Base-by-base conservation (phyloP, 441 rosid genomes). In the Macaranga tanarius region DNA sequence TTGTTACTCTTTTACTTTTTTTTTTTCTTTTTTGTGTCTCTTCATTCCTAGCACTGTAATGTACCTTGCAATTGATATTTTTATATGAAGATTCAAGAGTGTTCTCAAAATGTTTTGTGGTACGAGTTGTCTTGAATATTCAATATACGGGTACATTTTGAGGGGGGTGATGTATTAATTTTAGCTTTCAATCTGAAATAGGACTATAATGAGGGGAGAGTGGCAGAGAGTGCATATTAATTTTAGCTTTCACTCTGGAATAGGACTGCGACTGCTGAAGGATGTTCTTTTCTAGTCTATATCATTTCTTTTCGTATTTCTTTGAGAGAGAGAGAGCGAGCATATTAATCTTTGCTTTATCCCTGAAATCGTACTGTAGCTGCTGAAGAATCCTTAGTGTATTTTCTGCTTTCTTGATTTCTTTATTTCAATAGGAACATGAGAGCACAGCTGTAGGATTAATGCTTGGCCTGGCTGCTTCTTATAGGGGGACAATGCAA, bases 381-480 rank as follows among this genome's bases (percentile, higher is more conserved):
- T 34, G 38, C 38, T 34, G 38, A 34, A 34, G 38, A 34, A 34
- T 68, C 42, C 73, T 74, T 62, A 75, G 67, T 56, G 23, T 47
- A 23, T 71, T 52, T 67, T 56, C 51, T 63, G 64, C 69, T 31
- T 64, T 61, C 17, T 67, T 63, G 54, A 51, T 72, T 66, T 62
- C 62, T 73, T 79, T 62, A 65, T 71, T 75, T 61, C 69, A 47
- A 67, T 72, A 96, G 99, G 94, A 88, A 79, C 98, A 96, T 84
- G 99, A 96, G 79, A 85, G 89, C 86, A 96, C 98, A 70, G 87
- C 95, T 2, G 94, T 92, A 34, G 99, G 99, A 28, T 79, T 96
- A 82, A 89, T 96, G 97, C 95, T 96, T 79, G 99, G 99, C 75
- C 87, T 96, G 79, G 97, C 98, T 71, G 95, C 97, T 79, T 92